phyloP scores from a whole-genome alignment of 768 basidiomycete genomes.

The Naganishia friedmannii region DNA sequence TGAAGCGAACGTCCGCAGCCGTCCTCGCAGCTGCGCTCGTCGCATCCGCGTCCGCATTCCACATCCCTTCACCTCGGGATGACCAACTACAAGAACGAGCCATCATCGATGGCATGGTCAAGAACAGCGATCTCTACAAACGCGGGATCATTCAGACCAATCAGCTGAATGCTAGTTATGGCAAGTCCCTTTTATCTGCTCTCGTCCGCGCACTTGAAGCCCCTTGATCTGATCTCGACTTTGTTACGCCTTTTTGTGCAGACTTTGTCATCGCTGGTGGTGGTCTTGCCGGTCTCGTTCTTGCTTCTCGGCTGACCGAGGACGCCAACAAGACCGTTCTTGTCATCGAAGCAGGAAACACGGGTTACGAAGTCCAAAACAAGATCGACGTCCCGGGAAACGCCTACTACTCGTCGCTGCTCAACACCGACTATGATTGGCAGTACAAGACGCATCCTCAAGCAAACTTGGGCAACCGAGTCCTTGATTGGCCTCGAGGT shows the following conservation, averaged over 20 bases:
- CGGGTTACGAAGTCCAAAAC: conserved; percentile 45
- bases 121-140: conserved; percentile 19
- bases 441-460: conserved; percentile 59
- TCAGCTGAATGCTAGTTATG: conserved; percentile 18
- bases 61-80: conserved; percentile 20
- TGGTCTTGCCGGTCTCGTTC: conserved; percentile 57
- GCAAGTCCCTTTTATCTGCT: conserved; percentile 8
- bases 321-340: conserved; percentile 56
- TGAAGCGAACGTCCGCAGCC: background rate
- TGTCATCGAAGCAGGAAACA: conserved; percentile 52
- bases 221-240: background rate
- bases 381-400: conserved; percentile 50
- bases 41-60: conserved; percentile 5
- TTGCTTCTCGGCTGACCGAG: conserved; percentile 58
- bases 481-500: conserved; percentile 61
- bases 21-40: conserved; percentile 1
- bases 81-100: conserved; percentile 16
- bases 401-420: conserved; percentile 44
- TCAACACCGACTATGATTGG: conserved; percentile 61
- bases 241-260: background rate
- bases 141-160: conserved; percentile 23
- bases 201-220: background rate
- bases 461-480: conserved; percentile 55
- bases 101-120: conserved; percentile 21
- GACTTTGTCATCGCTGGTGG: conserved; percentile 62